Base-by-base conservation (phyloP, 306 rosid species). In the Lupinus albus region DNA sequence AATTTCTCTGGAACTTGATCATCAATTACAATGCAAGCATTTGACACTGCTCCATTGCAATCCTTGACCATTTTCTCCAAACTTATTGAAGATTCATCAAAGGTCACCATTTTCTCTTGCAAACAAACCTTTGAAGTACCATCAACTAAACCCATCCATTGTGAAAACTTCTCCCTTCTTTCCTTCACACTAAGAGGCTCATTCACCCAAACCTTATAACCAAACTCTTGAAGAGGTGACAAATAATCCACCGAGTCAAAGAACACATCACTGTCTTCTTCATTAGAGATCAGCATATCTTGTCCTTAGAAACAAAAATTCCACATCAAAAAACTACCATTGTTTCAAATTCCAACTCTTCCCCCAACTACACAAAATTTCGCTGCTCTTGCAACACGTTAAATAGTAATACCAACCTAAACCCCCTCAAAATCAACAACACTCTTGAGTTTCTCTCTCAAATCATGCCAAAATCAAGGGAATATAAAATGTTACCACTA, bases 261-360 rank as follows among this genome's bases (percentile, higher is more conserved):
- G 86, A 92, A 89, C 76, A 81, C 77, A 74, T 87, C 95, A 66
- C 20, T 25, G 42, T 83, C 86, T 61, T 67, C 81, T 50, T 68
- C 85, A 80, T 83, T 64, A 76, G 88, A 83, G 74, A 71, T 84
- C 86, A 81, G 88, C 99, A 89, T 93, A 80, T 83, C 89, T 84
- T 67, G 78, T 36, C 52, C 70, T 77, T 41, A 54, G n/a, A 81
- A 21, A 76, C 50, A 63, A 77, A 63, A 36, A 39, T 58, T 76
- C 89, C 86, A 82, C 92, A 84, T 88, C 77, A 80, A 84, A 74
- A 54, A 53, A 28, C 38, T 45, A 54, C 15, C 51, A 63, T 75
- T 33, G 61, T 42, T 41, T 12, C 46, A 41, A 41, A 3, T 33
- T 68, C 77, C 16, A 28, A 45, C 80, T 17, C 78, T 21, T 67